Percentiles rank a stretch among this genome's conserved stretches.
phyloP scores from a whole-genome alignment of 768 basidiomycete genomes.

The Panellus pusillus region DNA sequence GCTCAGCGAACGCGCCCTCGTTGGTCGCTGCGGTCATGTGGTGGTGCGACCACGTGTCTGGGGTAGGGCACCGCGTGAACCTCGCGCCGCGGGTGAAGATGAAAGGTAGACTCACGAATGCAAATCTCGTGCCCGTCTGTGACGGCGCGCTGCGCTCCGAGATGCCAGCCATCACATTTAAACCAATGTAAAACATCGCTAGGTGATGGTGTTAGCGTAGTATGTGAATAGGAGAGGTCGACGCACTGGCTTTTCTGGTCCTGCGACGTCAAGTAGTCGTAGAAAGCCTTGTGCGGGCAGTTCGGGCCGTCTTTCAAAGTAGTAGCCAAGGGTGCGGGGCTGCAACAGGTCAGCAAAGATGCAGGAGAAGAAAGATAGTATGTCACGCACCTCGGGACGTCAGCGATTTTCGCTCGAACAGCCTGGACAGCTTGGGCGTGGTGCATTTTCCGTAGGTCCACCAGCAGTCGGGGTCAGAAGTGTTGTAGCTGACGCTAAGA shows the following conservation, averaged over 20 bases:
- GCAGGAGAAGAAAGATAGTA: neutral
- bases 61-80: neutral
- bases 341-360: conserved; percentile 14
- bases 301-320: conserved; percentile 68
- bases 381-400: conserved; percentile 44
- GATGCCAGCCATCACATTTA: conserved; percentile 56
- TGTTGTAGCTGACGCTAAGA: conserved; percentile 34
- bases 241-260: conserved; percentile 63
- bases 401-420: conserved; percentile 44
- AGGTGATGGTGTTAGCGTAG: neutral
- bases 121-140: conserved; percentile 61
- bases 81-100: neutral
- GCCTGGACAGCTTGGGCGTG: conserved; percentile 44
- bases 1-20: conserved; percentile 70
- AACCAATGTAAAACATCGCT: conserved; percentile 67
- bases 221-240: neutral
- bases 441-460: conserved; percentile 47
- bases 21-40: conserved; percentile 63
- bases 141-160: conserved; percentile 53
- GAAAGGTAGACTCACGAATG: conserved; percentile 44
- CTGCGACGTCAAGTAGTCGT: conserved; percentile 49
- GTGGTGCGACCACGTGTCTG: conserved; percentile 56
- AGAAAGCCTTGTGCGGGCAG: conserved; percentile 64
- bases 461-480: conserved; percentile 55
- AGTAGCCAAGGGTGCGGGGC: conserved; percentile 58